These are phyloP conservation scores for Globisporangium nunn DNA, from an alignment of 352 stramenopile genomes.

Conservation along the genomic window DNA sequence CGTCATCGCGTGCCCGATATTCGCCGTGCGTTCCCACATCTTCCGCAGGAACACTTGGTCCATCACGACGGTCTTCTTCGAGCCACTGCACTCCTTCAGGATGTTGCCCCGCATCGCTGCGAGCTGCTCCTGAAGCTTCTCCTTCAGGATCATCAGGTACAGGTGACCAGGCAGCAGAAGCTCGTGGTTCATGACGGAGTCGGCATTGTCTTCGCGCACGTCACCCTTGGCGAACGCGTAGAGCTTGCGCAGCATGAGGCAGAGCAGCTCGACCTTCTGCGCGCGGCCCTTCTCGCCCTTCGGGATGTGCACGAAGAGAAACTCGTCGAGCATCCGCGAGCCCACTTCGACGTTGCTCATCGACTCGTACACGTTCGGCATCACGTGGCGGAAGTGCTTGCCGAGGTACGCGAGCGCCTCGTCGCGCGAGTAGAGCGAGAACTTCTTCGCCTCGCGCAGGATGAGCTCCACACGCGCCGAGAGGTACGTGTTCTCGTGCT, in stretches of 20 bases:
- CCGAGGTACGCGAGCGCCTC: constrained; percentile 93
- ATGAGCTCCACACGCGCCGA: constrained; percentile 95
- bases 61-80: constrained; percentile 58
- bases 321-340: constrained; percentile 88
- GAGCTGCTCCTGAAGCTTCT: constrained; percentile 97
- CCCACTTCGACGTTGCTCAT: constrained; percentile 90
- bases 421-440: constrained; percentile 82
- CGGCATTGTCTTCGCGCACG: constrained; percentile 95
- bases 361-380: constrained; percentile 77
- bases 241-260: constrained; percentile 97
- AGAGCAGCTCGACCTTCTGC: constrained; percentile 92
- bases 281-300: constrained; percentile 83
- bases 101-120: constrained; percentile 64
- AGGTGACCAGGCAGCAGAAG: constrained; percentile 94
- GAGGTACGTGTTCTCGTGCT: constrained; percentile 97
- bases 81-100: constrained; percentile 54
- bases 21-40: constrained; percentile 85
- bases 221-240: constrained; percentile 95
- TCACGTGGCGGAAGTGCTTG: constrained; percentile 92
- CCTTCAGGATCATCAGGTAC: constrained; percentile 96
- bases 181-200: constrained; percentile 98
- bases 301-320: constrained; percentile 95
- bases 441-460: constrained; percentile 95
- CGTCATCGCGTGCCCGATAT: constrained; percentile 93
- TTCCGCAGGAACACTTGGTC: constrained; percentile 92